A percentile compares a stretch with the other conserved stretches of the same genome.
Evolutionary conservation across 2,329 filamentous ascomycete genomes (phyloP).

Genomic region (Botrytis elliptica): DNA sequence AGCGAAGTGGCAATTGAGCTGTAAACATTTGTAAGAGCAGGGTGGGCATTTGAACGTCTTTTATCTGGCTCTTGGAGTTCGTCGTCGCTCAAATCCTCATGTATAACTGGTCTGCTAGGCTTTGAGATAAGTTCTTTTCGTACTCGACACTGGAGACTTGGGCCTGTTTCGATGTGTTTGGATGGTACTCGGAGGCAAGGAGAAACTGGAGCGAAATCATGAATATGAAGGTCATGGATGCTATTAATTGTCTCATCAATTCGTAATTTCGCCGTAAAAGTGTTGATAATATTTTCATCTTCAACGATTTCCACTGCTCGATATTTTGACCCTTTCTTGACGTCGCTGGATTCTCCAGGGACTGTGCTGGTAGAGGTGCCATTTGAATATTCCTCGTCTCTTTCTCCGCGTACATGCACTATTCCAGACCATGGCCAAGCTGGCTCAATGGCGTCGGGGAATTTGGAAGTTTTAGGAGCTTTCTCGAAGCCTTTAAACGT

Average conservation of each 20-base stretch:
- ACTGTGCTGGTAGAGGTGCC: neutral
- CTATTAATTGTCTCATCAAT: constrained; percentile 26
- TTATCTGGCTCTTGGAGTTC: constrained; percentile 38
- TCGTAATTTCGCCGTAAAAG: constrained; percentile 28
- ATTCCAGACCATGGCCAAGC: constrained; percentile 70
- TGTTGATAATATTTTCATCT: constrained; percentile 35
- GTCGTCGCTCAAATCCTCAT: constrained; percentile 40
- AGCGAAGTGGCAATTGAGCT: constrained; percentile 58
- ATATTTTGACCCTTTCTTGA: constrained; percentile 36
- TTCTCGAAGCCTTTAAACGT: constrained; percentile 32
- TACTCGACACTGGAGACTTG: constrained; percentile 52
- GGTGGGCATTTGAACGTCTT: constrained; percentile 45
- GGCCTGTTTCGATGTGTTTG: constrained; percentile 58
- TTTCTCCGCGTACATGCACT: constrained; percentile 58
- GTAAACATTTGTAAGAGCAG: constrained; percentile 60
- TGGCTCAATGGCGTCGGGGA: constrained; percentile 65
- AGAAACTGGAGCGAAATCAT: constrained; percentile 45
- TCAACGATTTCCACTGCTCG: constrained; percentile 30
- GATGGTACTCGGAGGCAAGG: constrained; percentile 53
- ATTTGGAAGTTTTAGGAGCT: constrained; percentile 46
- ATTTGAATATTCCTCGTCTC: neutral
- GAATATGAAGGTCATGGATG: constrained; percentile 32
- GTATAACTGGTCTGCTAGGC: constrained; percentile 17
- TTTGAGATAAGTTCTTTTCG: constrained; percentile 44
- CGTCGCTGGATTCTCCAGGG: neutral